Base-by-base conservation (phyloP, 164 flowering plant genomes). In the Malania oleifera region DNA sequence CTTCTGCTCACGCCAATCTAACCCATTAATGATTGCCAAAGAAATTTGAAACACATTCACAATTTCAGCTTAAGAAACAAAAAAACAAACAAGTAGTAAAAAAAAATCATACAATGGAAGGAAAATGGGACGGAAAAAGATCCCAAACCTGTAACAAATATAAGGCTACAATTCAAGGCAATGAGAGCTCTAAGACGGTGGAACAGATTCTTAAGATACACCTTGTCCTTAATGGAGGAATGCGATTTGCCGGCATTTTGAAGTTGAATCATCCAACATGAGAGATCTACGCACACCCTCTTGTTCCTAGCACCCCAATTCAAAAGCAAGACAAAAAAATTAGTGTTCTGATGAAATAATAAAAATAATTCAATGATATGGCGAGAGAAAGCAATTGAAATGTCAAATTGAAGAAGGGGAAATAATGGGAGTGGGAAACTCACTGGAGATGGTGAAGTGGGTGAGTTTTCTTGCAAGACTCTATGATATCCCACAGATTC, bases 221-320 rank as follows among this genome's bases (percentile, higher is more conserved):
- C 31, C 75, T 87, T 93, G 9, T 81, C 89, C 40, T 64, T 77
- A 17, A 61, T 14, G 19, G 76, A 59, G 37, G 76, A 64, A 60
- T 82, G 77, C 0, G 78, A 56, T 61, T 75, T 87, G 68, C 67
- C 67, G 10, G 75, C 91, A 40, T 57, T 79, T 14, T 84, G 90
- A 52, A 93, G 87, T 65, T 87, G 95, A 29, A 93, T 86, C 44
- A 87, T 77, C 98, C 98, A 93, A 71, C 96, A 89, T 3, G 98
- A 93, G 7, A 93, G 82, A 81, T 93, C 98, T 51, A 93, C 67
- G 75, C 97, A 93, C 11, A 93, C 67, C 80, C 95, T 83, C 67
- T 90, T 90, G 83, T 90, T 88, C 85, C 96, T 92, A 35, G 4
- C 14, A 45, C 20, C 25, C 49, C 20, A 54, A 29, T 29, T 18